These are phyloP conservation scores for Chaetomium olivaceum DNA, from an alignment of 2,329 filamentous ascomycete genomes.

Conservation along the genomic window DNA sequence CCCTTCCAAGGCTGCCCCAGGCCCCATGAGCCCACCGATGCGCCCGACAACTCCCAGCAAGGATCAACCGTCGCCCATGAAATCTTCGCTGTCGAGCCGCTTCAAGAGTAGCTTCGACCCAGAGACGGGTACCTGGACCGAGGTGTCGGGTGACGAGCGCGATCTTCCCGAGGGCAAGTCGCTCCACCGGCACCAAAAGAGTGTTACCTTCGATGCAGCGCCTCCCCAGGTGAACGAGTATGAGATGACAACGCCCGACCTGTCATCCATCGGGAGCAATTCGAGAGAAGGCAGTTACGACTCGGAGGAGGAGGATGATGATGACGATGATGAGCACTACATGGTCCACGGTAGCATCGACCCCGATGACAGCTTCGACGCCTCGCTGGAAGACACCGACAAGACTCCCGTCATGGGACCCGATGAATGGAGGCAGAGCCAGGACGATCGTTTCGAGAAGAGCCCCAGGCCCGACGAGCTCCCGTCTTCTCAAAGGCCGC, in stretches of 20 bases:
- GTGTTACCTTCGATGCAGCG: slow-evolving; percentile 92
- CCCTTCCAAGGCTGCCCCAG: slow-evolving; percentile 50
- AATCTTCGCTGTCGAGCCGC: slow-evolving; percentile 76
- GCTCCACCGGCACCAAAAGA: slow-evolving; percentile 86
- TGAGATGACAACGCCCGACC: slow-evolving; percentile 93
- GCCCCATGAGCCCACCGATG: slow-evolving; percentile 41
- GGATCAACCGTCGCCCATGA: slow-evolving; percentile 75
- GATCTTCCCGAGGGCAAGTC: slow-evolving; percentile 65
- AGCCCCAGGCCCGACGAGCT: slow-evolving; percentile 65
- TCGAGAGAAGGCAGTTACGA: slow-evolving; percentile 94
- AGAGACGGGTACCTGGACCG: slow-evolving; percentile 67
- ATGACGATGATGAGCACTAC: slow-evolving; percentile 62
- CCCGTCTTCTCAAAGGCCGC: slow-evolving; percentile 51
- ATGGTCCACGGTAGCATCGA: slow-evolving; percentile 58
- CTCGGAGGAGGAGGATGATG: slow-evolving; percentile 73
- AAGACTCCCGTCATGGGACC: slow-evolving; percentile 98
- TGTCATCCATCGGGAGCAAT: slow-evolving; percentile 86
- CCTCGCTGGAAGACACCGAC: slow-evolving; percentile 89
- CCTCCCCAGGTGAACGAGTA: slow-evolving; percentile 97
- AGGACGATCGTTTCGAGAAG: slow-evolving; percentile 55
- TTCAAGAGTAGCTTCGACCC: slow-evolving; percentile 70
- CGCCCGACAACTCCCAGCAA: slow-evolving; percentile 59
- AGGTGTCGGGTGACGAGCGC: slow-evolving; percentile 59
- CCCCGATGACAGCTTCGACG: slow-evolving; percentile 90
- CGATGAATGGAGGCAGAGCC: slow-evolving; percentile 86